phyloP scores from a whole-genome alignment of 441 rosid species.

The Croton laevigatus region DNA sequence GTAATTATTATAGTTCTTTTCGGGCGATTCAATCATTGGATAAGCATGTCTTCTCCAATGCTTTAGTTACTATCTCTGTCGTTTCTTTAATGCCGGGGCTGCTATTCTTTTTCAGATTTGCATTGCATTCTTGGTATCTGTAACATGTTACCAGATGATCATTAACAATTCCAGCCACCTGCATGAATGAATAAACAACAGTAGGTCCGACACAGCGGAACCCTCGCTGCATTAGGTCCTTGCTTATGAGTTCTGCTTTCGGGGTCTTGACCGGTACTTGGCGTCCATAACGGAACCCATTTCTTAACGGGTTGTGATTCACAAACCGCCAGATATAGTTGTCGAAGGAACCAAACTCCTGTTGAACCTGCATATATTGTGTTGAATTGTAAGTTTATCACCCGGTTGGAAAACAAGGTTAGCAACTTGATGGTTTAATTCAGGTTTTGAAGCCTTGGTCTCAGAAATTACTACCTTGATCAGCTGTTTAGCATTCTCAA shows the following conservation, averaged over 20 bases:
- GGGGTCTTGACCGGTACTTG: slow-evolving; percentile 83
- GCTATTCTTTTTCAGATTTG: slow-evolving; percentile 22
- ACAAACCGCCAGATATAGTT: slow-evolving; percentile 78
- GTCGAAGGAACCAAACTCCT: slow-evolving; percentile 79
- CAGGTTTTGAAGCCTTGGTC: slow-evolving; percentile 15
- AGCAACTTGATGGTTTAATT: neutral
- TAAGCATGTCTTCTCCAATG: slow-evolving; percentile 28
- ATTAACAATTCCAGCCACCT: slow-evolving; percentile 67
- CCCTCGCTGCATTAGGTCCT: slow-evolving; percentile 89
- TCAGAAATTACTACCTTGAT: slow-evolving; percentile 64
- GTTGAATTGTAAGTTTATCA: neutral
- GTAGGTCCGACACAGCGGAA: slow-evolving; percentile 89
- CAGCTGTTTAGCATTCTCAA: slow-evolving; percentile 61
- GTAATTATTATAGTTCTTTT: slow-evolving; percentile 8
- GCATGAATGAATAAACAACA: slow-evolving; percentile 81
- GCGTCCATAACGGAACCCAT: slow-evolving; percentile 66
- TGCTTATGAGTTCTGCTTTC: slow-evolving; percentile 81
- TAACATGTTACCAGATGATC: slow-evolving; percentile 77
- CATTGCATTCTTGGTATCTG: slow-evolving; percentile 63
- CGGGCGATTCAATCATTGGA: slow-evolving; percentile 22
- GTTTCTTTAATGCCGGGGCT: slow-evolving; percentile 24
- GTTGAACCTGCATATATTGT: slow-evolving; percentile 56
- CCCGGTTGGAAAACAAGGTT: neutral
- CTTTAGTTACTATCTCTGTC: slow-evolving; percentile 25
- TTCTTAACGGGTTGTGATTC: slow-evolving; percentile 52